Base-by-base conservation (phyloP, 1,139 yeast genomes). In the Candida tetrigidarum region DNA sequence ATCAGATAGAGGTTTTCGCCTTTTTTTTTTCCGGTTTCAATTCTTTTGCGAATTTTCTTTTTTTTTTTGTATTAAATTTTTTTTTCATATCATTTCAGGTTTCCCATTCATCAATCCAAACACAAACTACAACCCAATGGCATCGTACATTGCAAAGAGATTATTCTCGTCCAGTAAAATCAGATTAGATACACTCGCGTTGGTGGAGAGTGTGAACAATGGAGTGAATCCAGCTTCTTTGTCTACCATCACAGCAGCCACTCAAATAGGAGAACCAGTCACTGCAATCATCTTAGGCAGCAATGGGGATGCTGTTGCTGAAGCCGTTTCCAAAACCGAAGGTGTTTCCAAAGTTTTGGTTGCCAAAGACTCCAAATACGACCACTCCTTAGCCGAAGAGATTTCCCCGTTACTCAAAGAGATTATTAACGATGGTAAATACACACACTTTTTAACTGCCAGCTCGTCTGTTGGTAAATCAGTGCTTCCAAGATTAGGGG, bases 391-490 rank as follows among this genome's bases (percentile, higher is more conserved):
- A 43, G 87, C 93, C 1, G 95, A 86, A 63, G 78, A 76, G 54
- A 66, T 84, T 45, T 66, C 87, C 7, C 91, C 92, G 14, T 65
- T 84, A 32, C 54, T 85, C 30, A 70, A 71, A 40, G 66, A 74
- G 37, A 64, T 78, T 52, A 68, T 77, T 60, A 78, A 76, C 23
- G 73, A 56, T 2, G 32, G 47, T 9, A 55, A 56, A 12, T 71
- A 72, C 66, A 79, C 91, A 12, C 96, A 91, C 62, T 84, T 93
- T 50, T 69, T 93, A 25, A 82, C 86, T 9, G 83, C 96, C 9
- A 89, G 93, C 35, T 84, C 96, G 12, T 83, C 97, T 0, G 85
- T 84, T 20, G 97, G 98, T 41, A 92, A 92, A 65, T 86, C 87
- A 50, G 69, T 92, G 38, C 71, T 93, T 45, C 98, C 99, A 30